A percentile compares a stretch with the other conserved stretches of the same genome.
Evolutionary conservation across 139 green algal genomes (phyloP).

Genomic region (Chlamydomonas asymmetrica): DNA sequence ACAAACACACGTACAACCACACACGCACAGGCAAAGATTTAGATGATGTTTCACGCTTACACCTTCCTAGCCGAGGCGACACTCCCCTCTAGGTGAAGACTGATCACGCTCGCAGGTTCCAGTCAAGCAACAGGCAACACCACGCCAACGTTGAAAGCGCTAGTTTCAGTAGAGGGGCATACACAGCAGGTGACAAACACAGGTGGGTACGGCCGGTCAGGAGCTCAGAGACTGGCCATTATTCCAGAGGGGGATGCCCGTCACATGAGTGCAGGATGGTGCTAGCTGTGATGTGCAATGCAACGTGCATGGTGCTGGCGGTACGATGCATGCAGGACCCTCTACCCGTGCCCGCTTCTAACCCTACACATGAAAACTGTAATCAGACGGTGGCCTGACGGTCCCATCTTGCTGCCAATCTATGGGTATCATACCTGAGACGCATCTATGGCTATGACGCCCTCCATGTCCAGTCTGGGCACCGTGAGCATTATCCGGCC

Average conservation of each 20-base stretch:
- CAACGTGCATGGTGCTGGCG: no score
- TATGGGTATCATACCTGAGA: constrained; percentile 18
- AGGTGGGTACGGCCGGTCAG: background rate
- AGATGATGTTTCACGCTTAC: no score
- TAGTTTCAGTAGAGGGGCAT: background rate
- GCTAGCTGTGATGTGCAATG: no score
- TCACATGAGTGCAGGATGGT: no score
- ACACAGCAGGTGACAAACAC: background rate
- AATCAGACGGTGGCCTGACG: background rate
- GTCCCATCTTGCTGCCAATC: background rate
- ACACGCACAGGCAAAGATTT: background rate
- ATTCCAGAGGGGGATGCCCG: background rate
- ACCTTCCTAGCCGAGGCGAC: no score
- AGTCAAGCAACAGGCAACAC: no score
- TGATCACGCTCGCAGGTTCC: no score
- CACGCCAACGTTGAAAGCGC: background rate
- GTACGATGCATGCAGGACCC: no score
- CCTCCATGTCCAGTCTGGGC: constrained; percentile 1
- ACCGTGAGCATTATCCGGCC: constrained; percentile 64
- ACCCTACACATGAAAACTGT: background rate
- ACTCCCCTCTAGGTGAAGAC: no score
- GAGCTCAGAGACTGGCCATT: background rate
- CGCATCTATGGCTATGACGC: constrained; percentile 41
- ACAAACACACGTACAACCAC: background rate
- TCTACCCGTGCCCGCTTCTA: background rate